These are phyloP conservation scores for Acephala macrosclerotiorum DNA, from an alignment of 2,329 filamentous ascomycete species.

Conservation along the genomic window DNA sequence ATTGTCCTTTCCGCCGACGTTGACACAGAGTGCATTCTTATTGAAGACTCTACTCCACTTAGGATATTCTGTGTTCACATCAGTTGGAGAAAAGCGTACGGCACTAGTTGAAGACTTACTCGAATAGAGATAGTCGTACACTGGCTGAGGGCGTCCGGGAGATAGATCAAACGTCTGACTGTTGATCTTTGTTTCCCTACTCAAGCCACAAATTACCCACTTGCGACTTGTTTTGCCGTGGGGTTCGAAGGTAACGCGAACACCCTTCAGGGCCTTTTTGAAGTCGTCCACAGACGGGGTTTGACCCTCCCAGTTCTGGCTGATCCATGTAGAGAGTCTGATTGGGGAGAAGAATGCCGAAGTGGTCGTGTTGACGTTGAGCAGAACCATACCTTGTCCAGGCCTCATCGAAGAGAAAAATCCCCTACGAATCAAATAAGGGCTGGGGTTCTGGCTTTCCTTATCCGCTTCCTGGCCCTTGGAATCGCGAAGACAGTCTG, in stretches of 20 bases:
- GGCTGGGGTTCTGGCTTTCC: not conserved
- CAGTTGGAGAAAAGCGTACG: too few relatives aligned
- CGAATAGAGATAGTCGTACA: too few relatives aligned
- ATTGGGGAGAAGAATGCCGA: slow-evolving; percentile 24
- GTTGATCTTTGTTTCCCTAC: not conserved
- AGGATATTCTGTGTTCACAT: not conserved
- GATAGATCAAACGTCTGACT: not conserved
- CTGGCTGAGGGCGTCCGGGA: too few relatives aligned
- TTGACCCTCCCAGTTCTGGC: too few relatives aligned
- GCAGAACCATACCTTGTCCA: slow-evolving; percentile 16
- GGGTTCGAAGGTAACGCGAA: not conserved
- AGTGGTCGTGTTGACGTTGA: slow-evolving; percentile 27
- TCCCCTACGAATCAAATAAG: slow-evolving; percentile 8
- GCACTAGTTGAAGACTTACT: too few relatives aligned
- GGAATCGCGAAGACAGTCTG: not conserved
- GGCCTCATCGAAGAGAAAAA: slow-evolving; percentile 31
- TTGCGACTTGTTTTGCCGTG: not conserved
- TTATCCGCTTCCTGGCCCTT: too few relatives aligned
- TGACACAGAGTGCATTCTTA: slow-evolving; percentile 10
- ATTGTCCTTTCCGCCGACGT: slow-evolving; percentile 1
- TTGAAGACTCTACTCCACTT: not conserved
- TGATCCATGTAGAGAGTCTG: slow-evolving; percentile 20
- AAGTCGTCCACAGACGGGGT: not conserved
- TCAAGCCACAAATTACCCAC: slow-evolving; percentile 8
- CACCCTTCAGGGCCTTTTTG: not conserved